Evolutionary conservation across 2,329 filamentous ascomycete species (phyloP), one percentile per base, ranked within the genome.

Genomic region (Cadophora sp.): DNA sequence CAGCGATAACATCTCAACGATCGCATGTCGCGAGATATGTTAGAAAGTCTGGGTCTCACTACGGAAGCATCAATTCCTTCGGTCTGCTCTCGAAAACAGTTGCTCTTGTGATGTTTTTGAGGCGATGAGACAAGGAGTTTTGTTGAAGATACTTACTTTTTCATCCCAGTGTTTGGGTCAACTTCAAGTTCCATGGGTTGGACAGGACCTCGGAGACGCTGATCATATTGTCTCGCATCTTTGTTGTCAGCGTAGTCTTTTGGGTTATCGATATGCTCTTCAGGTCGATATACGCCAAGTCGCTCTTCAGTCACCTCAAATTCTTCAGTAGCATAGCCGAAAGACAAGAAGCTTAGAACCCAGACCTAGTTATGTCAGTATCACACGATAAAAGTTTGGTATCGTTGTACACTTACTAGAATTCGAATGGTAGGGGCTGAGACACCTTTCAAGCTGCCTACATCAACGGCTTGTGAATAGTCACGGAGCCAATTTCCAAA

Each of bases 401-500:
- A 19, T n/a, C 2, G 14, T 43, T 43, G 19, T 43, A 1, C 40
- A 11, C 80, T 66, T 77, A 86, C 90, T 46, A 96, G 81, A 68
- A 95, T 87, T 53, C 92, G 86, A 74, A 96, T 92, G 3, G 92
- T 94, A 46, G 91, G 89, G 40, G 91, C 90, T 71, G 92, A 92
- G 68, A 93, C 89, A 69, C 89, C 90, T 80, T 94, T 94, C 70
- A 96, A 80, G 69, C 90, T 93, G 60, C 91, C 91, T 14, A 94
- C 90, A 76, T 95, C 92, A 79, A 95, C 86, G 43, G 92, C 92
- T 76, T 95, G 92, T 14, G 91, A 94, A 79, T 96, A 96, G 81
- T 95, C 92, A 69, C 92, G 70, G 9, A 95, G 83, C 92, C 92
- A 96, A 80, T 96, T 96, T 67, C 92, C 92, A 82, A 95, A 95